phyloP scores from a whole-genome alignment of 2,329 filamentous ascomycete genomes.

The Microdochium paspali region DNA sequence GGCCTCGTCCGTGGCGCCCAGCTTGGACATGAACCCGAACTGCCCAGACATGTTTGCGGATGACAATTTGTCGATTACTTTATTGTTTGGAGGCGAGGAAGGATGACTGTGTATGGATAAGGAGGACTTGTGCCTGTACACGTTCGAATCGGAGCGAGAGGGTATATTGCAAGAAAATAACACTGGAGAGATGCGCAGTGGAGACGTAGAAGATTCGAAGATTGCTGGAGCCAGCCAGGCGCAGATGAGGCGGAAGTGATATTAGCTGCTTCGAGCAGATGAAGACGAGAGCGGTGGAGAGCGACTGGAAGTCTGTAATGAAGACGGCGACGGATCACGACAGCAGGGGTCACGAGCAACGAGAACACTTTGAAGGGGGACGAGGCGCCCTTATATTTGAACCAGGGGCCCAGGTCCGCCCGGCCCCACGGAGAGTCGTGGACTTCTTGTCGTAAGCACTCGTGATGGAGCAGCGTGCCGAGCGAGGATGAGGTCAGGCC shows the following conservation, averaged over 20 bases:
- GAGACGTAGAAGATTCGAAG: neutral
- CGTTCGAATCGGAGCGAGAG: neutral
- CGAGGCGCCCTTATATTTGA: neutral
- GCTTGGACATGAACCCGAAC: constrained; percentile 46
- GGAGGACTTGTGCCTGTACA: neutral
- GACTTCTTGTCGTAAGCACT: neutral
- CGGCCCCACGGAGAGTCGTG: too few species aligned
- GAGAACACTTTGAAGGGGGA: neutral
- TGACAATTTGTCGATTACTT: too few species aligned
- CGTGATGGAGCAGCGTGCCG: neutral
- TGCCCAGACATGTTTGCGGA: constrained; percentile 29
- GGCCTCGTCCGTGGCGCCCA: constrained; percentile 48
- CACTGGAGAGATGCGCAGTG: neutral
- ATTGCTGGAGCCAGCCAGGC: neutral
- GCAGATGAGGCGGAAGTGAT: neutral
- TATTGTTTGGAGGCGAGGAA: too few species aligned
- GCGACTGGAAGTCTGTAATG: neutral
- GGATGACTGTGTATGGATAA: neutral
- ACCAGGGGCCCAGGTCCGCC: too few species aligned
- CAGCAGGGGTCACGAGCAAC: neutral
- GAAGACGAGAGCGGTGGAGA: too few species aligned
- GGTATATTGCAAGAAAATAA: neutral
- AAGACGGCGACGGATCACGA: neutral
- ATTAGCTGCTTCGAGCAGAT: too few species aligned
- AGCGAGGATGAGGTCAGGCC: neutral